These are phyloP conservation scores for Hagleromyces aurorensis DNA, from an alignment of 805 yeast genomes.

Conservation along the genomic window DNA sequence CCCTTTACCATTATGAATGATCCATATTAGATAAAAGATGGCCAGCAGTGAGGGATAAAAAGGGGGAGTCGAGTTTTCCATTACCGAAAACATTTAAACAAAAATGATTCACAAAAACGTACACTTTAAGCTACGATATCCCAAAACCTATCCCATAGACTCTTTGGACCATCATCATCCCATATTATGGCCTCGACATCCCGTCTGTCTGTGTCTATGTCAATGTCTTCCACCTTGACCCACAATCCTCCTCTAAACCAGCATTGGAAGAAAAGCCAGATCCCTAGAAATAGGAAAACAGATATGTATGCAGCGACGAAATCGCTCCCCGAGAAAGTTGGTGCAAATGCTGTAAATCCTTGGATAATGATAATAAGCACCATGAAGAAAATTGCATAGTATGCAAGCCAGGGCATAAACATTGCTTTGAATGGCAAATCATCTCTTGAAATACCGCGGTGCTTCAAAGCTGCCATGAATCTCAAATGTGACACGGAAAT, in stretches of 20 bases:
- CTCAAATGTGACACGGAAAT: constrained; percentile 53
- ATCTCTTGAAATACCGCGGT: constrained; percentile 55
- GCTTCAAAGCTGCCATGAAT: constrained; percentile 51
- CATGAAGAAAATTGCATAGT: constrained; percentile 47
- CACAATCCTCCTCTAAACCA: constrained; percentile 42
- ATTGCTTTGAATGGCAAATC: constrained; percentile 60
- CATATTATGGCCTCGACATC: constrained; percentile 48
- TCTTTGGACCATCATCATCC: constrained; percentile 46
- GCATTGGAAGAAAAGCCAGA: constrained; percentile 45
- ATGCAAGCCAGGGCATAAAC: constrained; percentile 57
- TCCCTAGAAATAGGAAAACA: constrained; percentile 42
- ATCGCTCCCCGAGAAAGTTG: constrained; percentile 40
- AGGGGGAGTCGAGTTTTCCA: too few species aligned
- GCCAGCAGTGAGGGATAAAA: too few species aligned
- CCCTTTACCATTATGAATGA: too few species aligned
- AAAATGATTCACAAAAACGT: too few species aligned
- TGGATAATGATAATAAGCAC: constrained; percentile 57
- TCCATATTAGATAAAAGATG: too few species aligned
- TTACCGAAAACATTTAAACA: too few species aligned
- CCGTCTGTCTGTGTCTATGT: constrained; percentile 56
- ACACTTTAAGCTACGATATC: constrained; percentile 26
- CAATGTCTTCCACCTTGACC: constrained; percentile 47
- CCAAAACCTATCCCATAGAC: constrained; percentile 50
- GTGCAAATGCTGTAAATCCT: constrained; percentile 58
- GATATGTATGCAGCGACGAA: constrained; percentile 64